Evolutionary conservation across 2,329 filamentous ascomycete genomes (phyloP), one percentile per base, ranked within the genome.

Genomic region (Alternaria novae-zelandiae): DNA sequence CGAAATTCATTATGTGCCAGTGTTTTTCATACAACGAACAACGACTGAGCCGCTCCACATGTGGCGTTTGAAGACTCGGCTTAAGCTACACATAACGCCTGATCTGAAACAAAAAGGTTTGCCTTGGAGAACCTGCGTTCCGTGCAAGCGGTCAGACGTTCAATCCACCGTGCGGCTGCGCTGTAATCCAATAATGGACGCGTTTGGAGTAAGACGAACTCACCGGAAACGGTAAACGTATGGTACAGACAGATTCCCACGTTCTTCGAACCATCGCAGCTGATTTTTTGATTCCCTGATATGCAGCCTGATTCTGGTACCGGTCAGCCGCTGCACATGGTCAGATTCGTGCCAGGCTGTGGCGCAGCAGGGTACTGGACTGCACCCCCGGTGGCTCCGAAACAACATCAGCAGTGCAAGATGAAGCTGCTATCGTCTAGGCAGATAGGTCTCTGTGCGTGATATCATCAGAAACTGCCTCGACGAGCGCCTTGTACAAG

Each of bases 341-440:
- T 32, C 32, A 36, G 32, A 36, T 36, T 36, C 32, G 13, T n/a
- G 32, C 6, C n/a, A 36, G 32, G 30, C 30, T 36, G 32, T 36
- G 32, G 32, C 32, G 32, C 32, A 36, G 30, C 30, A 36, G 4
- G 30, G 30, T 4, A 32, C 30, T 32, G 13, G 6, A 36, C 0
- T 36, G 13, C 30, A 36, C 30, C 1, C 7, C 13, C 30, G 13
- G 13, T 36, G 32, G 32, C 4, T 36, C 32, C 32, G 7, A n/a
- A 9, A 36, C 32, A 1, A 36, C 13, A 0, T 15, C 7, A n/a
- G 0, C 7, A 36, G 13, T 36, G 7, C 3, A 0, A 2, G 2
- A 3, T 8, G 13, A 36, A 36, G 32, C 32, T 36, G 7, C 13
- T 36, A 7, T n/a, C 15, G 32, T 36, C 3, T 36, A 9, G 32